These are phyloP conservation scores for Dittrichia graveolens DNA, from an alignment of 129 eudicot species.

Conservation along the genomic window DNA sequence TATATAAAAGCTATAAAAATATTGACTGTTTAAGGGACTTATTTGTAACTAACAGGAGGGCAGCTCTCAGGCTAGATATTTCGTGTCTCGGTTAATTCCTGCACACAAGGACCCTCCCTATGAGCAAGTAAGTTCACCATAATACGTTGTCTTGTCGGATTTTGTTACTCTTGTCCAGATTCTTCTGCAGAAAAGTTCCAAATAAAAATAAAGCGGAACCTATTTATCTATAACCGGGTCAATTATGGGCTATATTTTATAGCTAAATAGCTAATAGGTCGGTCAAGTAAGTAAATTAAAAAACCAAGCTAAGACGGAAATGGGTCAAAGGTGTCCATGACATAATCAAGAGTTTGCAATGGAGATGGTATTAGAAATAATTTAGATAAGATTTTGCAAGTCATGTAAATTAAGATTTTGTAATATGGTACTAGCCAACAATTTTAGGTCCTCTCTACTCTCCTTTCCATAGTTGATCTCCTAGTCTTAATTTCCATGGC, in stretches of 20 bases:
- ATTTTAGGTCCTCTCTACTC: no score
- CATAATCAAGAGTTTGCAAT: neutral
- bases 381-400: no score
- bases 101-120: conserved; percentile 99
- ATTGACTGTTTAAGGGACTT: conserved; percentile 4
- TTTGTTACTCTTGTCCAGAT: neutral
- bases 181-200: neutral
- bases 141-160: conserved; percentile 9
- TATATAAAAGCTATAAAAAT: neutral
- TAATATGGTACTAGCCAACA: no score
- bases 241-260: conserved; percentile 1
- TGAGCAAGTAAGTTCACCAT: conserved; percentile 64
- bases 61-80: conserved; percentile 96
- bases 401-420: no score
- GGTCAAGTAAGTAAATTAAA: conserved; percentile 10
- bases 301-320: neutral
- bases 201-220: neutral
- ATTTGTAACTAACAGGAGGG: conserved; percentile 76
- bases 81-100: conserved; percentile 88
- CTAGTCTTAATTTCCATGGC: no score
- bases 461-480: no score
- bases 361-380: no score
- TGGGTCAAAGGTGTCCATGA: neutral
- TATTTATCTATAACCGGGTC: neutral
- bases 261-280: no score